Evolutionary conservation across 352 stramenopile species (phyloP).

Genomic region (Globisporangium ultimum): DNA sequence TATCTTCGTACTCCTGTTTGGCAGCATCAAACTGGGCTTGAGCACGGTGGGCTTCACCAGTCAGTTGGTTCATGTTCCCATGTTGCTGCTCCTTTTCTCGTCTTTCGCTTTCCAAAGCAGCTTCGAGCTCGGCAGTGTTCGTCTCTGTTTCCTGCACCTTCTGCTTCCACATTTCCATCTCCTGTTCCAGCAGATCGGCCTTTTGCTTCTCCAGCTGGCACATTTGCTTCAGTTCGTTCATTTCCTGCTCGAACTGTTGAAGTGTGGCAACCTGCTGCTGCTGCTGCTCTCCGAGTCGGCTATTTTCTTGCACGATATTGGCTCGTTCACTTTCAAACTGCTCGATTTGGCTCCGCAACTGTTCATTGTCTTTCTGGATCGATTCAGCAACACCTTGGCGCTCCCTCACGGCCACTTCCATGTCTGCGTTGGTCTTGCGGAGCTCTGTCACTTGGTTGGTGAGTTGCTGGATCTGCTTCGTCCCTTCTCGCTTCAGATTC

Average conservation of each 20-base stretch:
- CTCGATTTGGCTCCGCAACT: slow-evolving; percentile 36
- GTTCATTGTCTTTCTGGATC: slow-evolving; percentile 38
- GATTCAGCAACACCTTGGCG: slow-evolving; percentile 29
- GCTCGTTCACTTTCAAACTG: slow-evolving; percentile 44
- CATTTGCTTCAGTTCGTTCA: slow-evolving; percentile 36
- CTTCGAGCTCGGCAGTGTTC: slow-evolving; percentile 26
- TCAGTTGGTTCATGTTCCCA: slow-evolving; percentile 31
- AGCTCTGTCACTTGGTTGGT: slow-evolving; percentile 45
- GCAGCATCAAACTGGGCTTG: slow-evolving; percentile 40
- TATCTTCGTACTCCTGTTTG: slow-evolving; percentile 45
- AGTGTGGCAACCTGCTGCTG: slow-evolving; percentile 34
- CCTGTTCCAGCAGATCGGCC: slow-evolving; percentile 28
- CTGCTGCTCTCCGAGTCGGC: slow-evolving; percentile 34
- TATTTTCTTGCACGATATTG: slow-evolving; percentile 39
- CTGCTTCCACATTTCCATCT: slow-evolving; percentile 29
- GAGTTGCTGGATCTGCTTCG: slow-evolving; percentile 51
- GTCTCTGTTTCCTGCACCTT: slow-evolving; percentile 35
- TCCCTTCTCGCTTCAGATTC: slow-evolving; percentile 42
- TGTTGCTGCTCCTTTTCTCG: slow-evolving; percentile 23
- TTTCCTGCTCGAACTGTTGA: slow-evolving; percentile 35
- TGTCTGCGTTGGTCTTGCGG: slow-evolving; percentile 37
- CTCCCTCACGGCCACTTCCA: slow-evolving; percentile 46
- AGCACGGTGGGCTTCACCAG: slow-evolving; percentile 40
- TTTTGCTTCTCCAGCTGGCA: slow-evolving; percentile 34
- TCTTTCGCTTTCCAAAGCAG: slow-evolving; percentile 18